A percentile compares a stretch with the other conserved stretches of the same genome.
These are phyloP conservation scores for Trypanosoma brucei DNA, from an alignment of 208 protist species.

Conservation along the genomic window DNA sequence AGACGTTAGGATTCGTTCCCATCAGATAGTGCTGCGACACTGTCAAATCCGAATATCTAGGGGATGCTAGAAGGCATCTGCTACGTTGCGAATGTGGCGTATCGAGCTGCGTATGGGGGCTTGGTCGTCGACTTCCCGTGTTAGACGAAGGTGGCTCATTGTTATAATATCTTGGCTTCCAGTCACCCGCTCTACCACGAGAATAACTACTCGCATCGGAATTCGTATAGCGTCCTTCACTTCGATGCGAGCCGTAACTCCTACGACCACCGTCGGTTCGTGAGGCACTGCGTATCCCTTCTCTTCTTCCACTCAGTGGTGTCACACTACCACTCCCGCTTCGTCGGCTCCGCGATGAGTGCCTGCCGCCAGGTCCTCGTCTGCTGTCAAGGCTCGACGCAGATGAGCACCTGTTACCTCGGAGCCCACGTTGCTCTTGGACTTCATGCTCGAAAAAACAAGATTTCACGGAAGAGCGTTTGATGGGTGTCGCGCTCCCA, in stretches of 20 bases:
- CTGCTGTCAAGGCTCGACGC: neutral
- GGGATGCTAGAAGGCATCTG: neutral
- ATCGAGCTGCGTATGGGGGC: neutral
- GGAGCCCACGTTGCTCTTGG: neutral
- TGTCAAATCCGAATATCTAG: neutral
- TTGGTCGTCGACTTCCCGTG: neutral
- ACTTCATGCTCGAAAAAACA: neutral
- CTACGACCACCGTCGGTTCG: too few species aligned
- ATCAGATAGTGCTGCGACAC: neutral
- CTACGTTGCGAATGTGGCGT: neutral
- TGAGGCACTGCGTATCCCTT: too few species aligned
- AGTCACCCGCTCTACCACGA: too few species aligned
- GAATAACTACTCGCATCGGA: too few species aligned
- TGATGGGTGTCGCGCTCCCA: neutral
- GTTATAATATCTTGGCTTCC: neutral
- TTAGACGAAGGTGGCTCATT: neutral
- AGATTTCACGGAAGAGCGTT: neutral
- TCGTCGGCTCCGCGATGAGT: too few species aligned
- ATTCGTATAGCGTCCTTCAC: too few species aligned
- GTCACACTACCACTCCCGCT: too few species aligned
- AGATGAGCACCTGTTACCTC: neutral
- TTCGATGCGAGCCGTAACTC: too few species aligned
- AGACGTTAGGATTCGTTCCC: neutral
- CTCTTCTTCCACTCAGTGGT: too few species aligned
- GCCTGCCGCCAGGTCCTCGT: neutral